phyloP scores from a whole-genome alignment of 192 early-diverging fungal species.

The Gorgonomyces haynaldii region DNA sequence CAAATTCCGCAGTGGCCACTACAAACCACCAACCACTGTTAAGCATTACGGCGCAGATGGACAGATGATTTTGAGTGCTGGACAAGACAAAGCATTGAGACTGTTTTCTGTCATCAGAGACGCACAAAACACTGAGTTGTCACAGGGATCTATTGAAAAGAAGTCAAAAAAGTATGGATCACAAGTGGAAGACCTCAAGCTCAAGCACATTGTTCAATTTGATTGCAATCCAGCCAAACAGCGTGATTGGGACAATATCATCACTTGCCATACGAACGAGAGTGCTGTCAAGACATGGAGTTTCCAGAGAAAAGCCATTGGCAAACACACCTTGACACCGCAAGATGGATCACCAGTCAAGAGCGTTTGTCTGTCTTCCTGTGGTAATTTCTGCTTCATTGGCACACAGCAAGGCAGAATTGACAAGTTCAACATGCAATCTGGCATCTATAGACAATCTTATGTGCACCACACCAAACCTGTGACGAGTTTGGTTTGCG shows the following conservation, averaged over 20 bases:
- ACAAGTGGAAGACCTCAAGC: slow-evolving; percentile 52
- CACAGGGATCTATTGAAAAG: slow-evolving; percentile 62
- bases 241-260: slow-evolving; percentile 83
- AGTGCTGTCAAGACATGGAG: slow-evolving; percentile 70
- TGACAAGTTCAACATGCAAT: slow-evolving; percentile 94
- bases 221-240: slow-evolving; percentile 46
- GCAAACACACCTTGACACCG: slow-evolving; percentile 52
- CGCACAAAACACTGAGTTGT: slow-evolving; percentile 71
- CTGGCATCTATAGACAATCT: slow-evolving; percentile 61
- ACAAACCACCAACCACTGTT: slow-evolving; percentile 68
- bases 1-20: slow-evolving; percentile 78
- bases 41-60: slow-evolving; percentile 66
- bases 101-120: slow-evolving; percentile 77
- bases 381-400: slow-evolving; percentile 90
- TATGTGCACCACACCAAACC: slow-evolving; percentile 63
- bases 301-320: slow-evolving; percentile 61
- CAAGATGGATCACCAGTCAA: slow-evolving; percentile 39
- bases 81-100: slow-evolving; percentile 73
- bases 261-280: slow-evolving; percentile 77
- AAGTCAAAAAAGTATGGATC: slow-evolving; percentile 52
- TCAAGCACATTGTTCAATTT: slow-evolving; percentile 67
- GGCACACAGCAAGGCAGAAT: slow-evolving; percentile 65
- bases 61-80: slow-evolving; percentile 63
- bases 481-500: slow-evolving; percentile 67
- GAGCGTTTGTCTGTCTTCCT: slow-evolving; percentile 63